Conservation (phyloP, 2,329 filamentous ascomycete genomes). For the Cercospora zeina region DNA sequence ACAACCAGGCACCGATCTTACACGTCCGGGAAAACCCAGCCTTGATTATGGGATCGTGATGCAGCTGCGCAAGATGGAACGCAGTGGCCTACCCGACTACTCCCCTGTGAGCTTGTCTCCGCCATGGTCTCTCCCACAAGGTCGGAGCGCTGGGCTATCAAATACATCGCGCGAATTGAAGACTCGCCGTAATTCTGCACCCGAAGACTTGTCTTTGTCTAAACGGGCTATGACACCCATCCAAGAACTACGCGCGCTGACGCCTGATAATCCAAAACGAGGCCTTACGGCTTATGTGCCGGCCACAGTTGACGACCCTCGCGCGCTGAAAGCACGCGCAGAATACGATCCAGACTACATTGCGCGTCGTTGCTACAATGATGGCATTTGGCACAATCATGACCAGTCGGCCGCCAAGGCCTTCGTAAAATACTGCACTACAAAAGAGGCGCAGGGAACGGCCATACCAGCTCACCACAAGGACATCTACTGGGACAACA, state of each 20-base stretch:
- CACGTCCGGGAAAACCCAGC: conserved; percentile 3
- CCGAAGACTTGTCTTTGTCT: background rate
- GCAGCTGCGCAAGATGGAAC: background rate
- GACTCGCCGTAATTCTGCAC: background rate
- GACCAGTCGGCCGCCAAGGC: conserved; percentile 2
- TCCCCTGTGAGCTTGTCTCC: background rate
- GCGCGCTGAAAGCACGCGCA: conserved; percentile 8
- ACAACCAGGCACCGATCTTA: conserved; percentile 3
- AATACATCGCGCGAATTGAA: background rate
- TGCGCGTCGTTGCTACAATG: background rate
- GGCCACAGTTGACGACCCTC: conserved; percentile 1
- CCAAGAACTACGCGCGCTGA: conserved; percentile 4
- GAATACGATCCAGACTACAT: conserved; percentile 3
- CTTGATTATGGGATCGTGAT: conserved; percentile 6
- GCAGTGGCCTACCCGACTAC: background rate
- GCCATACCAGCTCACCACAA: background rate
- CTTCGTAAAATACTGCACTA: background rate
- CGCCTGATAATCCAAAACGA: conserved; percentile 8
- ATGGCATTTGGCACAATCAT: conserved; percentile 7
- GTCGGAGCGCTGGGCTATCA: background rate
- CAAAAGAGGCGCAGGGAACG: background rate
- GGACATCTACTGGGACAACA: conserved; percentile 12
- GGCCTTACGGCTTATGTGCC: conserved; percentile 15
- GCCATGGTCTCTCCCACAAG: background rate
- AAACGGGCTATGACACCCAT: conserved; percentile 1